Evolutionary conservation across 1,139 yeast species (phyloP), one percentile per base, ranked within the genome.

Genomic region (Zygoascus meyerae): DNA sequence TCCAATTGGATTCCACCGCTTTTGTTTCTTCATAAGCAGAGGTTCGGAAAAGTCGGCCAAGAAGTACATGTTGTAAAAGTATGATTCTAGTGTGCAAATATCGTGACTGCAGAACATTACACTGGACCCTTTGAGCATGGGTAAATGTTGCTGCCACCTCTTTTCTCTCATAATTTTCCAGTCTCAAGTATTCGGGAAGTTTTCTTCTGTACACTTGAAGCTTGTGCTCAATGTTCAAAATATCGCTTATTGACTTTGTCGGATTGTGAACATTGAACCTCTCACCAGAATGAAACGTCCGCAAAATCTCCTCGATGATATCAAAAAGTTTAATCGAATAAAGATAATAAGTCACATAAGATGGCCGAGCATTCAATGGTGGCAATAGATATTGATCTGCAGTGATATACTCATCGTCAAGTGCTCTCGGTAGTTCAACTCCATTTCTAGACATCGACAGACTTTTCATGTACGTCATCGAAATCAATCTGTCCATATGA

Each of bases 381-480:
- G 54, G 55, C 1, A 31, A 12, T 7, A 33, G 29, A 17, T 48
- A 45, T n/a, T 45, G 46, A 5, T 40, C 40, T 28, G 52, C 57
- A 2, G 51, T 44, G 16, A 55, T 52, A 34, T 40, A 49, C n/a
- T 33, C 44, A 44, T 55, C 58, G 35, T 55, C 57, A 2, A 55
- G 32, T 30, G 45, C 45, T 11, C 40, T 40, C 6, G 59, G 59
- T 4, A 46, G 47, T 8, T 16, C 40, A 10, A 53, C 47, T 9
- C 43, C 39, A 14, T 45, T 44, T 12, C 48, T 47, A 2, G 52
- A 29, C n/a, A 55, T 51, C 50, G 50, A 51, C 34, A 54, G 29
- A 3, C 57, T 56, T 12, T 58, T 43, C 10, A 57, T 57, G 46
- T 52, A 54, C 4, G 58, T 55, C 48, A 50, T 43, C 1, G 51